Evolutionary conservation across 306 rosid species (phyloP).

Genomic region (Cajanus cajan): DNA sequence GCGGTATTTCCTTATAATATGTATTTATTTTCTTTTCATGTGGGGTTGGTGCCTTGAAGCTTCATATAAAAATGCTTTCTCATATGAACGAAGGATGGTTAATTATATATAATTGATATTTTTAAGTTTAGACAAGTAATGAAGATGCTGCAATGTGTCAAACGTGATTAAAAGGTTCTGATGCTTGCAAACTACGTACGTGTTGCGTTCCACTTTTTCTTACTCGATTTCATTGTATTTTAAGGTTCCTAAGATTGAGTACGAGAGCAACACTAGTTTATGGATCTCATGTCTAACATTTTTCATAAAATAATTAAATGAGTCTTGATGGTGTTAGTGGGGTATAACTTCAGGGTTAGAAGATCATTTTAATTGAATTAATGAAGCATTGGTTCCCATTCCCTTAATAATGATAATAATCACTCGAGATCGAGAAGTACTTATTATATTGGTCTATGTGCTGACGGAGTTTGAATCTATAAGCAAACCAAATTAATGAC

Average conservation of each 20-base stretch:
- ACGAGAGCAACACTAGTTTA: slow-evolving; percentile 3
- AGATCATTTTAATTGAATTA: background rate
- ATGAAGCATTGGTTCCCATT: slow-evolving; percentile 1
- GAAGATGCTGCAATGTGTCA: slow-evolving; percentile 17
- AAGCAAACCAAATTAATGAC: slow-evolving; percentile 29
- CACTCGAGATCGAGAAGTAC: slow-evolving; percentile 5
- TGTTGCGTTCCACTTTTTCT: background rate
- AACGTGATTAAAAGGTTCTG: slow-evolving; percentile 24
- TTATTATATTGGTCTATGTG: slow-evolving; percentile 12
- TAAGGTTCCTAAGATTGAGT: slow-evolving; percentile 4
- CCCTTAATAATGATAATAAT: background rate
- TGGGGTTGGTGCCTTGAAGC: background rate
- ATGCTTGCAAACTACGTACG: slow-evolving; percentile 32
- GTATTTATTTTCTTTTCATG: background rate
- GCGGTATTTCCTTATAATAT: background rate
- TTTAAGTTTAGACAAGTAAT: background rate
- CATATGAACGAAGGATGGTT: background rate
- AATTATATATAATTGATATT: background rate
- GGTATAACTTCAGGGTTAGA: background rate
- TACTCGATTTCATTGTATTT: background rate
- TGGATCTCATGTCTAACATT: slow-evolving; percentile 15
- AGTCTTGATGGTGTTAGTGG: slow-evolving; percentile 19
- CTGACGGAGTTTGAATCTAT: slow-evolving; percentile 33
- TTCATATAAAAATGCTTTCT: slow-evolving; percentile 1
- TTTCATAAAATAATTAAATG: background rate